Base-by-base conservation (phyloP, 129 eudicot genomes). In the Chrysanthemum makinoi region DNA sequence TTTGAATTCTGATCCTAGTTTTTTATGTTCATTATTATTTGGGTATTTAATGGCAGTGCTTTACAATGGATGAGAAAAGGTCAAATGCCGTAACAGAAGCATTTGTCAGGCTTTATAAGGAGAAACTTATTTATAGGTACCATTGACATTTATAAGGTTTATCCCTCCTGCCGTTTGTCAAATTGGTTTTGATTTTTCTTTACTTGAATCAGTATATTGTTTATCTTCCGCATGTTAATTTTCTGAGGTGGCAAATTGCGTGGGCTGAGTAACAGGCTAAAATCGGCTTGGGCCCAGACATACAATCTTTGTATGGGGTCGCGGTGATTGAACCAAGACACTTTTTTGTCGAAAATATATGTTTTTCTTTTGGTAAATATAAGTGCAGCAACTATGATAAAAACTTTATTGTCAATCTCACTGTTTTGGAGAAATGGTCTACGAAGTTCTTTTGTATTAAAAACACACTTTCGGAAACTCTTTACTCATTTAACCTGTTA, bases 41-140 rank as follows among this genome's bases (percentile, higher is more conserved):
- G 7, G 46, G 46, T 39, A 39, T 39, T 6, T 39, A 39, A 39
- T 39, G 46, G 19, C 70, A 86, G 84, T 78, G 86, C 59, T 83
- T 83, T 76, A 81, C 88, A 4, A 88, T 91, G 98, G 98, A 91
- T 69, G 98, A 88, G 57, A 79, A 85, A 79, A 78, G 96, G 75
- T 86, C 89, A 59, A 78, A 43, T 66, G 94, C 96, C 48, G 98
- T 91, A 59, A 84, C 94, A 3, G 96, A 88, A 74, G 98, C 94
- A 65, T 91, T 91, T 83, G 96, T 91, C 10, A 91, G 96, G 83
- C 96, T 88, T 64, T 79, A 84, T 53, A 80, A 86, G 68, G 89
- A 91, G 78, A 94, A 94, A 70, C 91, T 91, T 58, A 88, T 91
- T 58, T 88, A 91, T 82, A 86, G 97, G 97, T 91, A 91, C 46